A percentile compares a stretch with the other conserved stretches of the same genome.
Evolutionary conservation across 371 early-diverging fungal genomes (phyloP).

Genomic region (Circinella minor): DNA sequence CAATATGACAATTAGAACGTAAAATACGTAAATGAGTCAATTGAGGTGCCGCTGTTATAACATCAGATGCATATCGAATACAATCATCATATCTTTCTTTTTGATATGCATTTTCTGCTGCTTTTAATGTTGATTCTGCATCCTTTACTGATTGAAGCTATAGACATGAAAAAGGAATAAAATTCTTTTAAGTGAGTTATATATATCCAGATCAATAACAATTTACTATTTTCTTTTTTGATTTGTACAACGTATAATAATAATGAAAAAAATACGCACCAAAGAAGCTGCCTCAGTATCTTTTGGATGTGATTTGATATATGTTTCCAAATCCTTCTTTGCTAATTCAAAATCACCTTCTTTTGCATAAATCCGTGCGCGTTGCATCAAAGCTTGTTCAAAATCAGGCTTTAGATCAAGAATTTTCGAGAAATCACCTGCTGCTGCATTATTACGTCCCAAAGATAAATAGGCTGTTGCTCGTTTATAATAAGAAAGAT

Average conservation of each 20-base stretch:
- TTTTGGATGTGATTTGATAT: slow-evolving; percentile 36
- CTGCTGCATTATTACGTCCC: slow-evolving; percentile 72
- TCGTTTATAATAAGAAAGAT: slow-evolving; percentile 82
- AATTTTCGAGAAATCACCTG: slow-evolving; percentile 80
- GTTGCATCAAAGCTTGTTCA: slow-evolving; percentile 79
- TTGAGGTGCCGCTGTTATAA: slow-evolving; percentile 65
- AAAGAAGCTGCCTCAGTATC: slow-evolving; percentile 44
- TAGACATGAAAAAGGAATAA: too few relatives aligned
- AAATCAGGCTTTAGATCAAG: slow-evolving; percentile 83
- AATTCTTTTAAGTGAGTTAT: too few relatives aligned
- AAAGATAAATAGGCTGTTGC: slow-evolving; percentile 85
- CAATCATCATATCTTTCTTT: slow-evolving; percentile 64
- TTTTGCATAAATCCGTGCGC: slow-evolving; percentile 75
- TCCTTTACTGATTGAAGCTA: slow-evolving; percentile 52
- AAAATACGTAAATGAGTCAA: slow-evolving; percentile 57
- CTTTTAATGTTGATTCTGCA: slow-evolving; percentile 39
- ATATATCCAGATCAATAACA: too few relatives aligned
- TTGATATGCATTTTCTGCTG: slow-evolving; percentile 49
- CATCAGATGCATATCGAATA: slow-evolving; percentile 59
- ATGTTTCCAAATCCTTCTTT: slow-evolving; percentile 53
- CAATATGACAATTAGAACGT: slow-evolving; percentile 79
- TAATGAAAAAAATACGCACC: slow-evolving; percentile 21
- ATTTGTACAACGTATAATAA: too few relatives aligned
- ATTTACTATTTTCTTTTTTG: not conserved
- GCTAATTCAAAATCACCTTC: slow-evolving; percentile 74